phyloP scores from a whole-genome alignment of 2,329 filamentous ascomycete genomes.

The Trichophyton rubrum region DNA sequence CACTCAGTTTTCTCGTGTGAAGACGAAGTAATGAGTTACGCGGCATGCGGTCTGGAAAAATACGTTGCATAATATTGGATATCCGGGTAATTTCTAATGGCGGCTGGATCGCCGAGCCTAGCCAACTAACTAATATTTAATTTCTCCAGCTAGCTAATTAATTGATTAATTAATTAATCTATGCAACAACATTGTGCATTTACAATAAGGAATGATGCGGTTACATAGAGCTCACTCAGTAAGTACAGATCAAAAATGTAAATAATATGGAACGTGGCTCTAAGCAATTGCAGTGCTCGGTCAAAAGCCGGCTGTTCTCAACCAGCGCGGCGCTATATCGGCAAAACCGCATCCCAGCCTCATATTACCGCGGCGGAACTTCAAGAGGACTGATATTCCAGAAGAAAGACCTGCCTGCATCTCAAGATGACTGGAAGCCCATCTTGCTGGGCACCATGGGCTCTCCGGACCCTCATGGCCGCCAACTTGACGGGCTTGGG shows the following conservation, averaged over 20 bases:
- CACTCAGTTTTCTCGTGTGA: no score
- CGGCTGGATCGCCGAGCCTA: background rate
- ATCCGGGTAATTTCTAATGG: background rate
- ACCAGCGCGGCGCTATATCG: background rate
- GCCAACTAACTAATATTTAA: background rate
- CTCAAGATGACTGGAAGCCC: constrained; percentile 36
- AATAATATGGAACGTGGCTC: background rate
- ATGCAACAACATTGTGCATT: background rate
- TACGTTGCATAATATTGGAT: background rate
- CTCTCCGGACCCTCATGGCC: constrained; percentile 52
- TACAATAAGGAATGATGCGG: background rate
- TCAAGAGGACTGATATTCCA: constrained; percentile 53
- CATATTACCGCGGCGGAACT: constrained; percentile 58
- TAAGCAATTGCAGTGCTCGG: background rate
- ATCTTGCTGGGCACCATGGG: constrained; percentile 52
- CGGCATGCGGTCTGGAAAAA: background rate
- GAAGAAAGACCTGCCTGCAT: constrained; percentile 38
- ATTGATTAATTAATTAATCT: background rate
- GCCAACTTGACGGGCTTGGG: constrained; percentile 61
- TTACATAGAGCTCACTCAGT: background rate
- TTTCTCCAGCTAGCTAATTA: background rate
- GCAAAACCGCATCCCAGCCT: constrained; percentile 35
- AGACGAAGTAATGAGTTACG: background rate
- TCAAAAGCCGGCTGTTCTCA: background rate
- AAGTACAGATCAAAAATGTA: background rate